These are phyloP conservation scores for Colletotrichum horii DNA, from an alignment of 2,329 filamentous ascomycete genomes.

Conservation along the genomic window DNA sequence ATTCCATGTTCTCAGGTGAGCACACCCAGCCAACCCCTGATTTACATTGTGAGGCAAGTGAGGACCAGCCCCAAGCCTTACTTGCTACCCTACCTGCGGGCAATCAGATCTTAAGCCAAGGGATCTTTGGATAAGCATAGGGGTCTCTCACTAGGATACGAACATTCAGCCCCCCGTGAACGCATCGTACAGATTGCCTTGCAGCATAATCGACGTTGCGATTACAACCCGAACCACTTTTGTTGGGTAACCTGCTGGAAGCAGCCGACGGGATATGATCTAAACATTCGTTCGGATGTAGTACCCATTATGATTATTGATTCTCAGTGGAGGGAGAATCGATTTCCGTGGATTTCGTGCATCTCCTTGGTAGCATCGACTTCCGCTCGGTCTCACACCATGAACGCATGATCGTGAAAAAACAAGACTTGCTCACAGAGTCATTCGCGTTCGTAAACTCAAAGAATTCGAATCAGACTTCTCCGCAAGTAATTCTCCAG, in stretches of 20 bases:
- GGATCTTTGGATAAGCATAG: background rate
- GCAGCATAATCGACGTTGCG: background rate
- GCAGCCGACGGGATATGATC: background rate
- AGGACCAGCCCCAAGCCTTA: background rate
- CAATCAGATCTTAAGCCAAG: background rate
- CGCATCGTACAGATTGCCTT: background rate
- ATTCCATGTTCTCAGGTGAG: background rate
- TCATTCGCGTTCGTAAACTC: background rate
- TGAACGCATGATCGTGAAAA: background rate
- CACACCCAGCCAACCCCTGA: background rate
- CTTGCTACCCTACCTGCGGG: background rate
- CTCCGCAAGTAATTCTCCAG: background rate
- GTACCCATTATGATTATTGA: background rate
- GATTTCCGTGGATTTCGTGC: background rate
- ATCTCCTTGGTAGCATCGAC: background rate
- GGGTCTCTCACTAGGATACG: background rate
- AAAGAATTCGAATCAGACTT: background rate
- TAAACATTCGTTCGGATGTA: background rate
- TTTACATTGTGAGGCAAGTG: slow-evolving; percentile 3
- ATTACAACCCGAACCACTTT: background rate
- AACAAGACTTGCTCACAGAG: background rate
- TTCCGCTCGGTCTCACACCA: background rate
- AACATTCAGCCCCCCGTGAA: background rate
- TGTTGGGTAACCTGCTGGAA: background rate
- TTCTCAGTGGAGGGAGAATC: background rate